A percentile compares a stretch with the other conserved stretches of the same genome.
phyloP scores from a whole-genome alignment of 371 early-diverging fungal genomes.

The Mortierella polycephala region DNA sequence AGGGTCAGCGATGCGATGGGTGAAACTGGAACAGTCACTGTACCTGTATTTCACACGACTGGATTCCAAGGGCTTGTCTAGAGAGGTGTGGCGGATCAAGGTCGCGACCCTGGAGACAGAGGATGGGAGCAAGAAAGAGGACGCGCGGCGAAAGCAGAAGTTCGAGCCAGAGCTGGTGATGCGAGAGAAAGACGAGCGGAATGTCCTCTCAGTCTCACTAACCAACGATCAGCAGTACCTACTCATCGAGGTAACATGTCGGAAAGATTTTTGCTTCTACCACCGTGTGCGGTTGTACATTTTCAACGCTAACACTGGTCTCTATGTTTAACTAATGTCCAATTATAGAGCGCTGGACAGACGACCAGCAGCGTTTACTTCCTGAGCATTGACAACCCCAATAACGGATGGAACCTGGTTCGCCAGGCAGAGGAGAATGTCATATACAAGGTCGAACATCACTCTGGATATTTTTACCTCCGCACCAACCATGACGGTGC shows the following conservation, averaged over 20 bases:
- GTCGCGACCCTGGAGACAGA: constrained; percentile 12
- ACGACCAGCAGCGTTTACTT: constrained; percentile 28
- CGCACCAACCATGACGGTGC: constrained; percentile 55
- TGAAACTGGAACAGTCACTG: constrained; percentile 18
- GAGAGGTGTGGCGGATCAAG: constrained; percentile 46
- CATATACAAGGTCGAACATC: constrained; percentile 59
- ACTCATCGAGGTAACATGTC: constrained; percentile 33
- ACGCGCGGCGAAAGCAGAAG: not conserved
- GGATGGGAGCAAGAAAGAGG: not conserved
- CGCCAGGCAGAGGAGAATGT: constrained; percentile 25
- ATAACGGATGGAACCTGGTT: constrained; percentile 32
- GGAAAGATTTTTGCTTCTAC: not conserved
- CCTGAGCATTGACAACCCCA: constrained; percentile 22
- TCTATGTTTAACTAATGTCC: constrained; percentile 1
- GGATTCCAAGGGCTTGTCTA: constrained; percentile 58
- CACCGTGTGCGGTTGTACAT: not conserved
- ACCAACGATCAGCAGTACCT: constrained; percentile 43
- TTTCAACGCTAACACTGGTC: not conserved
- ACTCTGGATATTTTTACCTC: constrained; percentile 56
- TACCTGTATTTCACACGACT: constrained; percentile 59
- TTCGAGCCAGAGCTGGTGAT: constrained; percentile 55
- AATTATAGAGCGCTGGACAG: constrained; percentile 31
- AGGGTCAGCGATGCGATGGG: constrained; percentile 55
- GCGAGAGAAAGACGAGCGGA: constrained; percentile 55
- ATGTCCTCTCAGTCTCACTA: constrained; percentile 39